Evolutionary conservation across 2,329 filamentous ascomycete genomes (phyloP).

Genomic region (Alternaria brassicae): DNA sequence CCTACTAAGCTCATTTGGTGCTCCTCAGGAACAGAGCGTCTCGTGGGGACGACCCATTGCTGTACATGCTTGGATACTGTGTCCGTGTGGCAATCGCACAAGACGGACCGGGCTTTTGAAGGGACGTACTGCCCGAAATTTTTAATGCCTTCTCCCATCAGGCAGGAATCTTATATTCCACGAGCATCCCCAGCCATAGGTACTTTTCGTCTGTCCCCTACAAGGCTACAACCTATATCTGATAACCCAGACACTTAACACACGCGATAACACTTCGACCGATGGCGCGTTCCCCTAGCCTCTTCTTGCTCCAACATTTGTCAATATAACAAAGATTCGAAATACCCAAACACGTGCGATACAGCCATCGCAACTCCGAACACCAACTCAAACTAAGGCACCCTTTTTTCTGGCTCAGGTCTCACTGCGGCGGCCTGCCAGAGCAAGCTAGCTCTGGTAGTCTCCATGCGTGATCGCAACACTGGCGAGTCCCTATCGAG

Average conservation of each 20-base stretch:
- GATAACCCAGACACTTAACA: slow-evolving; percentile 49
- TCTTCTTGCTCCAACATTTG: slow-evolving; percentile 51
- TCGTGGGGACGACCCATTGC: slow-evolving; percentile 50
- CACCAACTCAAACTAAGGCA: slow-evolving; percentile 45
- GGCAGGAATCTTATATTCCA: slow-evolving; percentile 51
- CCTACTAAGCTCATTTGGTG: slow-evolving; percentile 52
- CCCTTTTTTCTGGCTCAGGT: slow-evolving; percentile 53
- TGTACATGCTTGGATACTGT: slow-evolving; percentile 50
- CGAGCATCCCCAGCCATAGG: slow-evolving; percentile 45
- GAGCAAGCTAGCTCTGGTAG: slow-evolving; percentile 60
- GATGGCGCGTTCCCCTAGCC: slow-evolving; percentile 48
- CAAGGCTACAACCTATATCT: slow-evolving; percentile 47
- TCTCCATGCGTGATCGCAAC: slow-evolving; percentile 59
- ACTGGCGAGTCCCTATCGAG: slow-evolving; percentile 58
- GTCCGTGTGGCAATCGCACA: slow-evolving; percentile 54
- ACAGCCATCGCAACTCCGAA: slow-evolving; percentile 45
- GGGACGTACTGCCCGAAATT: slow-evolving; percentile 48
- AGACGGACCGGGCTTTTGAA: slow-evolving; percentile 46
- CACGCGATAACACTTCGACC: slow-evolving; percentile 47
- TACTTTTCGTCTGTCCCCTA: slow-evolving; percentile 37
- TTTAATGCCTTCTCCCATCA: slow-evolving; percentile 50
- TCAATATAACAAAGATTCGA: slow-evolving; percentile 51
- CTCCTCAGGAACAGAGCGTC: slow-evolving; percentile 54
- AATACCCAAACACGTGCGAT: slow-evolving; percentile 53
- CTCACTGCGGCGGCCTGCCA: slow-evolving; percentile 56